These are phyloP conservation scores for Stenogyne calaminthoides DNA, from an alignment of 305 asterid species.

Conservation along the genomic window DNA sequence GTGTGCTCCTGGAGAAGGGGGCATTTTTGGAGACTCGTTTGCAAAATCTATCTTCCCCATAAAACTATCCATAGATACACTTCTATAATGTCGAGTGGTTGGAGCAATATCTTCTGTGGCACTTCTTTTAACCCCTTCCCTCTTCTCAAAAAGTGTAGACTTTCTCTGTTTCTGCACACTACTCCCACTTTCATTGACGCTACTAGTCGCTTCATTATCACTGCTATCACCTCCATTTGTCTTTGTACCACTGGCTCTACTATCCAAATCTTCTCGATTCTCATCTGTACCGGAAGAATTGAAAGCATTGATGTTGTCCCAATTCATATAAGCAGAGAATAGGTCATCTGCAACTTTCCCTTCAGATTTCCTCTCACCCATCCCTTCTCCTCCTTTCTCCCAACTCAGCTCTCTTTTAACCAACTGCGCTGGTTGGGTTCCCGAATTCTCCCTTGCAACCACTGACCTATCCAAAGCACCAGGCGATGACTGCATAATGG, in stretches of 20 bases:
- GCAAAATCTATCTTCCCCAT: conserved; percentile 65
- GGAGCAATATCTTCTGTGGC: conserved; percentile 76
- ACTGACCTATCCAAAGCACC: conserved; percentile 45
- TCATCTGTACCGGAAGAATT: conserved; percentile 75
- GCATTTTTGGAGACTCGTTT: conserved; percentile 65
- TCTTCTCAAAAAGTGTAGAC: conserved; percentile 43
- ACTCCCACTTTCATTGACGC: conserved; percentile 71
- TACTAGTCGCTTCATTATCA: conserved; percentile 91
- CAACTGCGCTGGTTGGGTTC: conserved; percentile 59
- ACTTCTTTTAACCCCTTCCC: conserved; percentile 69
- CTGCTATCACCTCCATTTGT: conserved; percentile 88
- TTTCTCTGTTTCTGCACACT: conserved; percentile 43
- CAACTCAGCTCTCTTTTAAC: conserved; percentile 69
- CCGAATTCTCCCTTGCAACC: conserved; percentile 45
- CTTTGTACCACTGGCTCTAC: conserved; percentile 87
- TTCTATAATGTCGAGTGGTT: conserved; percentile 74
- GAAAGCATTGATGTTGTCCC: conserved; percentile 75
- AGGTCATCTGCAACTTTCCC: conserved; percentile 82
- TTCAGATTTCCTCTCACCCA: conserved; percentile 83
- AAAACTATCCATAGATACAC: conserved; percentile 90
- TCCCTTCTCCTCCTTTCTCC: conserved; percentile 76
- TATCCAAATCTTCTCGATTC: conserved; percentile 76
- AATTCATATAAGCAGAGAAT: conserved; percentile 81
- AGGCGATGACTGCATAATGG: conserved; percentile 61
- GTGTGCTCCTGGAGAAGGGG: conserved; percentile 65